A percentile compares a stretch with the other conserved stretches of the same genome.
Evolutionary conservation across 805 yeast species (phyloP).

Genomic region (Komagataella ulmi): DNA sequence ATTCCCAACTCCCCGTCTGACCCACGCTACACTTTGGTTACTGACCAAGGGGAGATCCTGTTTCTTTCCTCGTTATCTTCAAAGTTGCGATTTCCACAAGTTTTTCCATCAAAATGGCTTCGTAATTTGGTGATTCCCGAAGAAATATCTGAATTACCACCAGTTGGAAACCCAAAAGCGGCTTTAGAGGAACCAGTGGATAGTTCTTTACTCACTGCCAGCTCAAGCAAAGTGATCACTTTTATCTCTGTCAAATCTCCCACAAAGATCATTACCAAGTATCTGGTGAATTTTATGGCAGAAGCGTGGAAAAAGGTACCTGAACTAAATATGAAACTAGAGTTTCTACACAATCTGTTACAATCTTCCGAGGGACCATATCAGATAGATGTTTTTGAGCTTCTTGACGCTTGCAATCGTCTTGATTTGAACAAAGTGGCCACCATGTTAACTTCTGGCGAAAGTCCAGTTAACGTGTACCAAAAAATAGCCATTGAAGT

Average conservation of each 20-base stretch:
- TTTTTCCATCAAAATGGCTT: constrained; percentile 28
- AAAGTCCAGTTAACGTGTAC: constrained; percentile 13
- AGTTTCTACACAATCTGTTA: constrained; percentile 18
- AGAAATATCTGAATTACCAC: constrained; percentile 5
- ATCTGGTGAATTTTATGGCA: constrained; percentile 12
- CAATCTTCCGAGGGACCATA: constrained; percentile 26
- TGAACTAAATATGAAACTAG: constrained; percentile 18
- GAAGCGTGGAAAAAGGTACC: constrained; percentile 19
- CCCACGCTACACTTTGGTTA: constrained; percentile 42
- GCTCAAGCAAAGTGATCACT: constrained; percentile 9
- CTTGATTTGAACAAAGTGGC: constrained; percentile 18
- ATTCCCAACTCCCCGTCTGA: constrained; percentile 36
- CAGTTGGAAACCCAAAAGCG: constrained; percentile 18
- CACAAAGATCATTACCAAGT: constrained; percentile 15
- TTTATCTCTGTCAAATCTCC: constrained; percentile 18
- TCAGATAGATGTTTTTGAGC: constrained; percentile 22
- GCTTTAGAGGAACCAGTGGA: not conserved
- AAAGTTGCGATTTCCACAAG: constrained; percentile 37
- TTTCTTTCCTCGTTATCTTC: constrained; percentile 26
- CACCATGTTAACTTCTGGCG: constrained; percentile 9
- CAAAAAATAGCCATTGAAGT: constrained; percentile 9
- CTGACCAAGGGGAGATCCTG: constrained; percentile 40
- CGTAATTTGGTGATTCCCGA: constrained; percentile 16
- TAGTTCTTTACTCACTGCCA: not conserved
- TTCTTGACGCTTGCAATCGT: constrained; percentile 20